phyloP scores from a whole-genome alignment of 352 stramenopile genomes.

The Pythium monospermum region DNA sequence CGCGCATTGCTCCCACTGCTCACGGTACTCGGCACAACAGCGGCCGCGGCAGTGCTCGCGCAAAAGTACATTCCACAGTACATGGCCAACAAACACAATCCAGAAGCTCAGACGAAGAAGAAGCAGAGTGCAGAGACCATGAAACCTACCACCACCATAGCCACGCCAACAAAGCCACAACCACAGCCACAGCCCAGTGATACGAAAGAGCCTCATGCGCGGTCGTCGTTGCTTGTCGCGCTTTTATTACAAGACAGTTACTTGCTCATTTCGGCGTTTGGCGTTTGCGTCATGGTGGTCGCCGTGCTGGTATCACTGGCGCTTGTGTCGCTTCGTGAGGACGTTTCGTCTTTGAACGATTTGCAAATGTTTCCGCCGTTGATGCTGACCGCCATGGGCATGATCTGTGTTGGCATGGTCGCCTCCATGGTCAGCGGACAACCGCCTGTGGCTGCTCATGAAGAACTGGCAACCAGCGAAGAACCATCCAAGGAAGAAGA shows the following conservation, averaged over 20 bases:
- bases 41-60: conserved; percentile 24
- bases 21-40: conserved; percentile 30
- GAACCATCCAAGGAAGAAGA: neutral
- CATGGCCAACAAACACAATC: conserved; percentile 23
- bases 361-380: conserved; percentile 64
- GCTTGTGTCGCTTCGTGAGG: conserved; percentile 38
- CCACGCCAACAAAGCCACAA: neutral
- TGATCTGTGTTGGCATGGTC: conserved; percentile 41
- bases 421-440: conserved; percentile 16
- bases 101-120: conserved; percentile 1
- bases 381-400: conserved; percentile 50
- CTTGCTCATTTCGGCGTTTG: conserved; percentile 42
- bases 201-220: conserved; percentile 1
- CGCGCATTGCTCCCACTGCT: conserved; percentile 33
- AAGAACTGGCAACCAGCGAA: neutral
- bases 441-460: conserved; percentile 1
- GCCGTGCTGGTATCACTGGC: conserved; percentile 46
- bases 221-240: conserved; percentile 27
- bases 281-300: conserved; percentile 50
- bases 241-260: conserved; percentile 48
- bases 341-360: conserved; percentile 42
- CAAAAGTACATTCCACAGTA: conserved; percentile 21
- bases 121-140: neutral
- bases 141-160: neutral
- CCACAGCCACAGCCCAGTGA: neutral